phyloP scores from a whole-genome alignment of 345 rosid species.

The Carallia brachiata region DNA sequence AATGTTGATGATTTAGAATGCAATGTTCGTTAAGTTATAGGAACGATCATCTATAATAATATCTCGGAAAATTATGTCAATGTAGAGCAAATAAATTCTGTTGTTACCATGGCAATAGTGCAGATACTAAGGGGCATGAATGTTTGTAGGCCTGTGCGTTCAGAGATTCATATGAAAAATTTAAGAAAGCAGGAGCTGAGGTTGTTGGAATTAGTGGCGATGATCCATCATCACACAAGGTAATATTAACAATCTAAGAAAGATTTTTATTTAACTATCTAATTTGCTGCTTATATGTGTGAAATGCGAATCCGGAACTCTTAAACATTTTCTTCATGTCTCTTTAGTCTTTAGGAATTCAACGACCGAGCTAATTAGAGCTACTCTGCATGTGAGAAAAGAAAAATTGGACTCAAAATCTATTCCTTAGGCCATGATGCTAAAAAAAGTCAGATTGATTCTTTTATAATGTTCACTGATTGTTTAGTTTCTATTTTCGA shows the following conservation, averaged over 20 bases:
- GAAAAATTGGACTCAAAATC: too few relatives aligned
- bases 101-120: background rate
- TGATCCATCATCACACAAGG: conserved; percentile 86
- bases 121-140: conserved; percentile 6
- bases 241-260: conserved; percentile 16
- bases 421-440: too few relatives aligned
- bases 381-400: background rate
- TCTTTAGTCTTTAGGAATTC: background rate
- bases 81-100: background rate
- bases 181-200: conserved; percentile 95
- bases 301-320: background rate
- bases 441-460: too few relatives aligned
- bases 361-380: background rate
- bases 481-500: too few relatives aligned
- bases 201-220: conserved; percentile 93
- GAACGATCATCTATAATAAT: background rate
- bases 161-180: conserved; percentile 91
- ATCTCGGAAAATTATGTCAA: too few relatives aligned
- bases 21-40: background rate
- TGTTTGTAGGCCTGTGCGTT: conserved; percentile 75
- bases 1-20: background rate
- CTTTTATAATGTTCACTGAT: too few relatives aligned
- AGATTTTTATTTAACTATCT: background rate
- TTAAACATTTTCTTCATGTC: background rate
- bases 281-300: background rate